Base-by-base conservation (phyloP, 352 stramenopile genomes). In the Phytopythium vexans region DNA sequence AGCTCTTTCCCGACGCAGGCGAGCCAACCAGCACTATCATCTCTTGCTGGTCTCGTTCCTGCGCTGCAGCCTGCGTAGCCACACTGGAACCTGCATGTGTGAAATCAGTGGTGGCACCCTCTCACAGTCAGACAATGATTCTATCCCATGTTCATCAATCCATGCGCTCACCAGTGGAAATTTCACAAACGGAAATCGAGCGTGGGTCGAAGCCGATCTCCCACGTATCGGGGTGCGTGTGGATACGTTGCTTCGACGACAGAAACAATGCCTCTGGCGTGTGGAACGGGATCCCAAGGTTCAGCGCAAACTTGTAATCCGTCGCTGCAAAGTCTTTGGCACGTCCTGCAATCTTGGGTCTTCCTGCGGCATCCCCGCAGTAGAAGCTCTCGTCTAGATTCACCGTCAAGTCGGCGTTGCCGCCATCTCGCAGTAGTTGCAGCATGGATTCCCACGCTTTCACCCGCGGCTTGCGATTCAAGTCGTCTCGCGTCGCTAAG, bases 301-400 rank as follows among this genome's bases (percentile, higher is more conserved):
- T 97, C 6, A 95, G 59, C 11, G 89, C 88, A 49, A 96, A 94
- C 60, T 94, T 92, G 64, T 95, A 91, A 54, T 97, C 89, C 4
- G 81, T 86, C 12, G 77, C 74, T 7, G 85, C 81, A 59, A 95
- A 95, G 57, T 95, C 85, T 55, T 95, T 95, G 33, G 70, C 60
- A 7, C 82, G 69, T 2, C 81, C 82, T 9, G 69, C 52, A 14
- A 74, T 70, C 62, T 88, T 92, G 35, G 85, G 85, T 6, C 85
- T 73, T 3, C 85, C 85, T 15, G 85, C 85, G 12, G 85, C 85
- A 56, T 95, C 85, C 35, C 85, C 85, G 43, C 82, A 93, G 58
- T 93, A 95, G 33, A 95, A 89, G 37, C 81, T 92, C 8, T 43
- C 48, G 14, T 58, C n/a, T 50, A 66, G 77, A 50, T 91, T 68